These are phyloP conservation scores for Vaccinium vitisidaea DNA, from an alignment of 148 eudicot species.

Conservation along the genomic window DNA sequence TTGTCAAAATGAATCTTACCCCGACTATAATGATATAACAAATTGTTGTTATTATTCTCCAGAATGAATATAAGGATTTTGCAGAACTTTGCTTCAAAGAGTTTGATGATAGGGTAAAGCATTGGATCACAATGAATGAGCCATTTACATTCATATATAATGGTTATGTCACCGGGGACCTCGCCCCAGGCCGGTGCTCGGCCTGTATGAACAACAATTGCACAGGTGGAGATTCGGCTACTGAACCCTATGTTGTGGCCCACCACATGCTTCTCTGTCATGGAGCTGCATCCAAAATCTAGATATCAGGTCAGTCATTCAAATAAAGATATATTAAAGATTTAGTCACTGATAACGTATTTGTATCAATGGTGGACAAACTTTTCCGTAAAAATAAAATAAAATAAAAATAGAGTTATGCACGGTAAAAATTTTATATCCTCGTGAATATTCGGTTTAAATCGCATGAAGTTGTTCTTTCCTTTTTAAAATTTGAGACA, in stretches of 20 bases:
- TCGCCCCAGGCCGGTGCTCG: slow-evolving; percentile 12
- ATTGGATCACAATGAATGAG: slow-evolving; percentile 34
- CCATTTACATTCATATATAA: not conserved
- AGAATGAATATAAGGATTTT: slow-evolving; percentile 25
- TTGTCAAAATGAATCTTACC: too few species aligned
- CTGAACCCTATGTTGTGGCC: slow-evolving; percentile 19
- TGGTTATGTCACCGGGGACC: slow-evolving; percentile 9
- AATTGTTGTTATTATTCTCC: not conserved
- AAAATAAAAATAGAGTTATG: too few species aligned
- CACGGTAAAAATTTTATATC: too few species aligned
- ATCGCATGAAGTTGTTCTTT: too few species aligned
- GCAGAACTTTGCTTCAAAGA: slow-evolving; percentile 21
- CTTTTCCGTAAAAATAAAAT: too few species aligned
- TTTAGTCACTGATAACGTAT: too few species aligned
- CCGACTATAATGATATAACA: too few species aligned
- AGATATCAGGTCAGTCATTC: slow-evolving; percentile 13
- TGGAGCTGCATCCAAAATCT: slow-evolving; percentile 12
- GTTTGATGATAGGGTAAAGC: slow-evolving; percentile 29
- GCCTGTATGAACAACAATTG: not conserved
- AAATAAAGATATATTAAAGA: too few species aligned
- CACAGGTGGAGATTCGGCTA: slow-evolving; percentile 3
- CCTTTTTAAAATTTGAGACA: too few species aligned
- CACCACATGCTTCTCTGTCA: slow-evolving; percentile 19
- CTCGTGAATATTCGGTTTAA: too few species aligned
- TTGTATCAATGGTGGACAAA: too few species aligned